Conservation (phyloP, 768 basidiomycete genomes). For the Gelatoporia subvermispora region DNA sequence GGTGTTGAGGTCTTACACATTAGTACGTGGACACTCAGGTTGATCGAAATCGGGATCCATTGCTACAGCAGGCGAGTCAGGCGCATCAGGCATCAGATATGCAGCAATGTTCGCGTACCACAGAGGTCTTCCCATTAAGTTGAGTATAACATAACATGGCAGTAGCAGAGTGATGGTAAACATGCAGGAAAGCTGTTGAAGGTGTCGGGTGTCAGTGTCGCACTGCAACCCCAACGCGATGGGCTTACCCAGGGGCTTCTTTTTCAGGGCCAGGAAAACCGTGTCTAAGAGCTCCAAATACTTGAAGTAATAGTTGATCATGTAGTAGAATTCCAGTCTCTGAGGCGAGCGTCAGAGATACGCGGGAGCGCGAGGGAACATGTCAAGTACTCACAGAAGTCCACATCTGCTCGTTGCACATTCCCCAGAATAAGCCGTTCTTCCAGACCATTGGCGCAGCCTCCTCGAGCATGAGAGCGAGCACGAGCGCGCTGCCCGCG, state of each 20-base stretch:
- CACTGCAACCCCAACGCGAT: background rate
- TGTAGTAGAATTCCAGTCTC: conserved; percentile 95
- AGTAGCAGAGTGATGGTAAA: conserved; percentile 98
- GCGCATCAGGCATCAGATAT: background rate
- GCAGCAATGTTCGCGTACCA: conserved; percentile 49
- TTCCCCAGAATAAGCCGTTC: conserved; percentile 65
- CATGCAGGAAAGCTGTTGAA: conserved; percentile 80
- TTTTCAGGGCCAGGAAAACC: conserved; percentile 95
- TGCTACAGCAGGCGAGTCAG: conserved; percentile 49
- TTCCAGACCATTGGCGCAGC: conserved; percentile 75
- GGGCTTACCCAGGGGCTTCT: conserved; percentile 89
- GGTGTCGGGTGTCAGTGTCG: background rate
- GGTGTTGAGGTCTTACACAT: conserved; percentile 72
- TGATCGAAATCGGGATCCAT: conserved; percentile 91
- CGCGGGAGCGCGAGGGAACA: background rate
- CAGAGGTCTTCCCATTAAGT: conserved; percentile 89
- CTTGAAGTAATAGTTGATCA: conserved; percentile 99
- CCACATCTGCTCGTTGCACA: conserved; percentile 79
- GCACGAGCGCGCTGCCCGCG: conserved; percentile 74
- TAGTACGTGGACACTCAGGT: conserved; percentile 89
- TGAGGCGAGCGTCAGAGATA: conserved; percentile 26
- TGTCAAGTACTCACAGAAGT: conserved; percentile 61
- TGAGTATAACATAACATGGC: conserved; percentile 93
- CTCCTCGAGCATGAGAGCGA: conserved; percentile 90
- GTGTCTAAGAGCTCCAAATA: conserved; percentile 96